Base-by-base conservation (phyloP, 2,329 filamentous ascomycete species). In the Exophiala calicioides region DNA sequence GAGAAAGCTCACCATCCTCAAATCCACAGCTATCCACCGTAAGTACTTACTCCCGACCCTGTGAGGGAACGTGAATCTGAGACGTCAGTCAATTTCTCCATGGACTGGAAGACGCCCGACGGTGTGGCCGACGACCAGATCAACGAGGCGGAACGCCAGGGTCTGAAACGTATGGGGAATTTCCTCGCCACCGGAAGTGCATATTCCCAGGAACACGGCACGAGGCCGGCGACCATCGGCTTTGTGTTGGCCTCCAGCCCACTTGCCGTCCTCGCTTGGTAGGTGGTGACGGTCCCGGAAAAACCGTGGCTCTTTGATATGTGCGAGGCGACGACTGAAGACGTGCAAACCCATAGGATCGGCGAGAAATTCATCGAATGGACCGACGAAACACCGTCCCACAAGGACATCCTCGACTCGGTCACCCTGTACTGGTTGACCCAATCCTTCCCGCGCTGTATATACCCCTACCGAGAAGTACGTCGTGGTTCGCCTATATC, bases 191-290 rank as follows among this genome's bases (percentile, higher is more conserved):
- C 59, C 2, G 79, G 76, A 1, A 59, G 55, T 8, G 77, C 71
- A 0, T 85, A 82, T 57, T 69, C 71, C 0, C 40, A 67, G 0
- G 69, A 76, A 58, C 81, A 84, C 43, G 75, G 67, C 1, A 79
- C 78, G 0, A 64, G 75, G 6, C 76, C 80, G 0, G 68, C 71
- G 0, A 84, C 80, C 0, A 76, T 82, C 33, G 79, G 79, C 0
- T 67, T 81, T 4, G 74, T 71, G 0, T 62, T 84, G 1, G 66
- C 72, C 3, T 66, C 74, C 3, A 80, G 68, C 24, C 81, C 81
- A 0, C 51, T 84, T 1, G 76, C 78, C 0, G 58, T 84, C 15
- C 68, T 85, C 2, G 71, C 74, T 5, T 85, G 80, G 72, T 62
- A 53, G 31, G 43, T 24, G 16, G n/a, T n/a, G n/a, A n/a, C n/a